phyloP scores from a whole-genome alignment of 352 stramenopile genomes.

The Globisporangium nunn region DNA sequence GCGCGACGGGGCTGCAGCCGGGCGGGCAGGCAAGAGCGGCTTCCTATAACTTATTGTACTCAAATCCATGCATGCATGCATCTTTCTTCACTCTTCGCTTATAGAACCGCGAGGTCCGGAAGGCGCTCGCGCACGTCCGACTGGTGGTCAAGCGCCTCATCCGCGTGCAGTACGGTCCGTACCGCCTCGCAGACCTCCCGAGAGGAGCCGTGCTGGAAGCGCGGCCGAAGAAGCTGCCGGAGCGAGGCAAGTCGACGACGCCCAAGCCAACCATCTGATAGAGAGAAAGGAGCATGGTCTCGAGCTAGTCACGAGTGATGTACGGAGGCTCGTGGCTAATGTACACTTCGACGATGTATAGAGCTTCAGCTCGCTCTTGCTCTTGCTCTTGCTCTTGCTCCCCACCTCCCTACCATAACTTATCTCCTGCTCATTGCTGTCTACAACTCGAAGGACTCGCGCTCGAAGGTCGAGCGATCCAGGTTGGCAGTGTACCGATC shows the following conservation, averaged over 20 bases:
- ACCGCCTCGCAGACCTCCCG: conserved; percentile 72
- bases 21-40: too few relatives aligned
- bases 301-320: too few relatives aligned
- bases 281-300: too few relatives aligned
- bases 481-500: conserved; percentile 24
- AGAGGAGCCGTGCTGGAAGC: conserved; percentile 77
- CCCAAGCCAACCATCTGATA: background rate
- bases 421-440: conserved; percentile 8
- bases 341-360: conserved; percentile 4
- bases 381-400: background rate
- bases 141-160: conserved; percentile 86
- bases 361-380: background rate
- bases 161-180: conserved; percentile 86
- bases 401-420: background rate
- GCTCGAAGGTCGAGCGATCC: conserved; percentile 31
- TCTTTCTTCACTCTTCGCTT: background rate
- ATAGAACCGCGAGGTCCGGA: conserved; percentile 89
- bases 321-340: background rate
- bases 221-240: conserved; percentile 37
- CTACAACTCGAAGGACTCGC: conserved; percentile 65
- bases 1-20: too few relatives aligned
- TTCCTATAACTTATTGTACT: background rate
- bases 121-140: conserved; percentile 78
- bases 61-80: background rate
- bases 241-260: conserved; percentile 15